Percentiles rank a stretch among this genome's conserved stretches.
These are phyloP conservation scores for Gonapodya sp. DNA, from an alignment of 192 early-diverging fungal species.

Conservation along the genomic window DNA sequence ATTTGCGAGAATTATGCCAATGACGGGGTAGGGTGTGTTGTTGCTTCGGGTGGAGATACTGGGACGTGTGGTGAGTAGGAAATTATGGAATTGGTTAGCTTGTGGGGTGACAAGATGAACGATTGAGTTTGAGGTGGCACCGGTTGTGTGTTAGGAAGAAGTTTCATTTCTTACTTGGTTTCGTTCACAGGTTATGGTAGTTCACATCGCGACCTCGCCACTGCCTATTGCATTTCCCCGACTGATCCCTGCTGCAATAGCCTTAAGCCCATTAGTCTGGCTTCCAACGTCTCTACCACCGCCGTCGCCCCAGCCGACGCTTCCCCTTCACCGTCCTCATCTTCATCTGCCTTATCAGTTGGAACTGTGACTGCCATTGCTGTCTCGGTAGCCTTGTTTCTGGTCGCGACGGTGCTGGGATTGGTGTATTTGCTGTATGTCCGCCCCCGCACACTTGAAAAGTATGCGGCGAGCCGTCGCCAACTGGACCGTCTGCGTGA, in stretches of 20 bases:
- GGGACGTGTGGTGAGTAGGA: neutral
- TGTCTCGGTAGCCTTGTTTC: neutral
- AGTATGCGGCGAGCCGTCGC: neutral
- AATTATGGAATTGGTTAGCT: neutral
- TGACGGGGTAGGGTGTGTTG: neutral
- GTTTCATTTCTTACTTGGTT: neutral
- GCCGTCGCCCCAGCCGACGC: too few relatives aligned
- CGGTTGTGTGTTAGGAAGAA: too few relatives aligned
- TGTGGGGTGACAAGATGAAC: too few relatives aligned
- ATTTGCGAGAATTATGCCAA: neutral
- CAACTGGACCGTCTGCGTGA: neutral
- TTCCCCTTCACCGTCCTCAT: too few relatives aligned
- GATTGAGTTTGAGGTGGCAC: too few relatives aligned
- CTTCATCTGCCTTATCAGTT: neutral
- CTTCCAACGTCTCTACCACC: too few relatives aligned
- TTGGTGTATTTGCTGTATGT: neutral
- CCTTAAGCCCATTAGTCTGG: too few relatives aligned
- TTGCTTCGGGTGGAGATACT: neutral
- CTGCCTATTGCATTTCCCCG: neutral
- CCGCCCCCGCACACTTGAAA: neutral
- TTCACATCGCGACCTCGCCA: neutral
- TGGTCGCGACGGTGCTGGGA: neutral
- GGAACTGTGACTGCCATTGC: neutral
- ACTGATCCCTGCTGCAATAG: neutral
- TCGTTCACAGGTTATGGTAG: neutral